Evolutionary conservation across 78 protist genomes (phyloP).

Genomic region (Speleostelium caveatum): DNA sequence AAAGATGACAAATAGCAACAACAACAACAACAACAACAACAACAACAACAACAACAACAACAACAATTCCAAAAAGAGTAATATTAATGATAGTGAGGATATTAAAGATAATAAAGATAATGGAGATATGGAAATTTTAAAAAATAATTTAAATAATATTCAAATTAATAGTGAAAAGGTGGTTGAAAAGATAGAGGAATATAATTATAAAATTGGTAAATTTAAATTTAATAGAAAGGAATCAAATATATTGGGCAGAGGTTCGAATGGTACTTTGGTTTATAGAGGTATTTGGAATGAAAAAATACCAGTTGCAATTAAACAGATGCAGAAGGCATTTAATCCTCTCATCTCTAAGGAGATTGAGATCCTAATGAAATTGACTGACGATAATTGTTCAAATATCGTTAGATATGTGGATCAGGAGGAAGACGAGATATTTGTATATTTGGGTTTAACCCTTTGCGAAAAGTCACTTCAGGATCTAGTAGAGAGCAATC

Average conservation of each 20-base stretch:
- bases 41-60: background rate
- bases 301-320: constrained; percentile 65
- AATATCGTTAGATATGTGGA: constrained; percentile 39
- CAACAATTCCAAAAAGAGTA: background rate
- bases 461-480: constrained; percentile 52
- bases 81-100: background rate
- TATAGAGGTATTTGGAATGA: constrained; percentile 56
- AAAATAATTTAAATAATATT: too few relatives aligned
- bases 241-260: constrained; percentile 36
- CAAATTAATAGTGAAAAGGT: background rate
- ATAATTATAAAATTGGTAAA: constrained; percentile 23
- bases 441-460: constrained; percentile 33
- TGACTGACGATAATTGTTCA: background rate
- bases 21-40: background rate
- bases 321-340: constrained; percentile 45
- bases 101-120: background rate
- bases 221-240: constrained; percentile 37
- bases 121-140: background rate
- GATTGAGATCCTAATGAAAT: constrained; percentile 11
- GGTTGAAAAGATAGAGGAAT: background rate
- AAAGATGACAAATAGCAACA: background rate
- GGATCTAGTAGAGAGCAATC: background rate
- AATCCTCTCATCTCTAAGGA: constrained; percentile 17
- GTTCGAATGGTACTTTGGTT: constrained; percentile 61
- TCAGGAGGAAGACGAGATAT: constrained; percentile 23